A percentile compares a stretch with the other conserved stretches of the same genome.
Evolutionary conservation across 2,329 filamentous ascomycete genomes (phyloP).

Genomic region (Dactylellina cionopaga): DNA sequence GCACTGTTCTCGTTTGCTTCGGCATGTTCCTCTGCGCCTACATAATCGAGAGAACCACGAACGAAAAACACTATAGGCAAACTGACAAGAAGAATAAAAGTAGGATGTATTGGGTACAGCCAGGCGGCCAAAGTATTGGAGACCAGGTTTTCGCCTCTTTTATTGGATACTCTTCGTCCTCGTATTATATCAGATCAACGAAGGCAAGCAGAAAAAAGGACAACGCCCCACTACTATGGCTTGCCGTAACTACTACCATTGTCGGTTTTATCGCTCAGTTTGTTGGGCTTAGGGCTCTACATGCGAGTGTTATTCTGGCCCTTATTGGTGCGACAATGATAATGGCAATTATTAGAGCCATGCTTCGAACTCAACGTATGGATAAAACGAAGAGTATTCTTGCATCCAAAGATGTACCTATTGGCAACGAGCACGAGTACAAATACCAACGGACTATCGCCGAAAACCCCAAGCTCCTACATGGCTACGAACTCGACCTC

Average conservation of each 20-base stretch:
- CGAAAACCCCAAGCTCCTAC: slow-evolving; percentile 4
- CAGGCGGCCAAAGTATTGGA: slow-evolving; percentile 50
- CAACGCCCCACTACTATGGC: neutral
- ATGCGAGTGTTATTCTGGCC: slow-evolving; percentile 39
- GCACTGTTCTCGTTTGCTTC: slow-evolving; percentile 29
- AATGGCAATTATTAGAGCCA: slow-evolving; percentile 50
- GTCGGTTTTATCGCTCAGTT: slow-evolving; percentile 53
- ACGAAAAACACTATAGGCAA: slow-evolving; percentile 17
- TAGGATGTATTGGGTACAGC: slow-evolving; percentile 52
- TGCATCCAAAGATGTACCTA: neutral
- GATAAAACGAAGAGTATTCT: neutral
- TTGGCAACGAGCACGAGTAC: neutral
- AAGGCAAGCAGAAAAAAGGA: neutral
- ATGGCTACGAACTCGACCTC: slow-evolving; percentile 24
- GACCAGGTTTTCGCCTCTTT: slow-evolving; percentile 53
- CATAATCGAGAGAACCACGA: slow-evolving; percentile 31
- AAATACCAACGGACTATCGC: neutral
- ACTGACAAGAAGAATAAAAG: neutral
- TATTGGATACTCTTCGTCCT: neutral
- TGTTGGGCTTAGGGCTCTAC: slow-evolving; percentile 48
- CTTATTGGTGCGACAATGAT: slow-evolving; percentile 36
- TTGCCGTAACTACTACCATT: slow-evolving; percentile 12
- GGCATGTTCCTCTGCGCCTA: slow-evolving; percentile 53
- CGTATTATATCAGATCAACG: slow-evolving; percentile 12
- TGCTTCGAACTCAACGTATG: slow-evolving; percentile 30